Evolutionary conservation across 2,329 filamentous ascomycete species (phyloP).

Genomic region (Escovopsis weberi): DNA sequence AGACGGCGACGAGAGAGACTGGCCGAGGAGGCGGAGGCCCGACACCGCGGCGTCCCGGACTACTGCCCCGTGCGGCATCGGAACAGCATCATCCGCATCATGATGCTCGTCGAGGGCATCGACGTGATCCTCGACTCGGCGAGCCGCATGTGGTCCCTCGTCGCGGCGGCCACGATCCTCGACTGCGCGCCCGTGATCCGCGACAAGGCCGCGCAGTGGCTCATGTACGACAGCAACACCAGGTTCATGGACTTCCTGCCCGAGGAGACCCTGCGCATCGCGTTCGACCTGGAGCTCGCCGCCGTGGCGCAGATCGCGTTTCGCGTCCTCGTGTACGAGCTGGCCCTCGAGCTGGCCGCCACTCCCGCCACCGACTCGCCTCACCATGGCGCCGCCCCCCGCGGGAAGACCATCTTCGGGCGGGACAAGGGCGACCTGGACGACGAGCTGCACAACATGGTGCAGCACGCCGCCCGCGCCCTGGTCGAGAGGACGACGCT

Average conservation of each 20-base stretch:
- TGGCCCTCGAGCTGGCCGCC: slow-evolving; percentile 33
- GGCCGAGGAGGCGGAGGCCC: slow-evolving; percentile 3
- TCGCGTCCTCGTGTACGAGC: slow-evolving; percentile 47
- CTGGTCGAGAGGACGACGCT: slow-evolving; percentile 31
- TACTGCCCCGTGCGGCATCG: slow-evolving; percentile 52
- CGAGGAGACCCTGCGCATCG: slow-evolving; percentile 45
- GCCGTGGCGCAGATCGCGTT: slow-evolving; percentile 36
- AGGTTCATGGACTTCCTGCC: slow-evolving; percentile 49
- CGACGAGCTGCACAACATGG: slow-evolving; percentile 39
- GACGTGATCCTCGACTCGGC: slow-evolving; percentile 47
- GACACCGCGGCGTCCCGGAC: slow-evolving; percentile 26
- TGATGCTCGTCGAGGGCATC: slow-evolving; percentile 42
- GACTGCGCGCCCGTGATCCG: slow-evolving; percentile 32
- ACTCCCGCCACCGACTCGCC: not conserved
- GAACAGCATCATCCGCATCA: slow-evolving; percentile 46
- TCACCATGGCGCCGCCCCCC: not conserved
- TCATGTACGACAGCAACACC: slow-evolving; percentile 38
- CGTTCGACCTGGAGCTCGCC: slow-evolving; percentile 28
- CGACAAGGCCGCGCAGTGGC: slow-evolving; percentile 42
- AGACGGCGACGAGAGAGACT: not conserved
- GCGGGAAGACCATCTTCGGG: slow-evolving; percentile 26
- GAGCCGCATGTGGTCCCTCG: slow-evolving; percentile 51
- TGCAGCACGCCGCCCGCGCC: slow-evolving; percentile 42
- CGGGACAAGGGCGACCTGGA: slow-evolving; percentile 32
- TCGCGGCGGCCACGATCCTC: slow-evolving; percentile 44